phyloP scores from a whole-genome alignment of 2,329 filamentous ascomycete genomes.

The Teratosphaeria epicoccoides region DNA sequence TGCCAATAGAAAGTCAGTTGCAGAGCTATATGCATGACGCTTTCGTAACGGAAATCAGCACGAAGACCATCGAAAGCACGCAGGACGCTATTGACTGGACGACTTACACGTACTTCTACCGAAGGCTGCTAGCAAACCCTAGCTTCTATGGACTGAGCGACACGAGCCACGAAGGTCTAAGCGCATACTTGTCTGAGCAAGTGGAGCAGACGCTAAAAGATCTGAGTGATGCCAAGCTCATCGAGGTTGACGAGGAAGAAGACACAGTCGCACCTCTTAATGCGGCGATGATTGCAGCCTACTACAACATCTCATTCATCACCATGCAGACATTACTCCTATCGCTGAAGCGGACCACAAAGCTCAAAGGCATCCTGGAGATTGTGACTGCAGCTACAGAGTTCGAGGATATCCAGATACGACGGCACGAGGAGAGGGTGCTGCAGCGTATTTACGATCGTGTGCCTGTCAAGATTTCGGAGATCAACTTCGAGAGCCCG shows the following conservation, averaged over 20 bases:
- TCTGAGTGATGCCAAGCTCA: constrained; percentile 82
- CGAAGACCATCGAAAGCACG: constrained; percentile 86
- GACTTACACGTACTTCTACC: constrained; percentile 97
- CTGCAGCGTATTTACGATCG: constrained; percentile 89
- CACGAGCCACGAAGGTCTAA: constrained; percentile 85
- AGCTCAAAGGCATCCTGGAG: constrained; percentile 92
- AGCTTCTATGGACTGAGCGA: constrained; percentile 90
- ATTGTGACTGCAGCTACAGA: constrained; percentile 95
- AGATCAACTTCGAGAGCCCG: constrained; percentile 78
- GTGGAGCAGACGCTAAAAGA: constrained; percentile 90
- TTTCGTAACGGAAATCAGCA: constrained; percentile 94
- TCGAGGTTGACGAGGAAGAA: constrained; percentile 82
- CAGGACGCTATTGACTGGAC: constrained; percentile 98
- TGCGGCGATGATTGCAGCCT: constrained; percentile 93
- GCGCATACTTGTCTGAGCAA: constrained; percentile 83
- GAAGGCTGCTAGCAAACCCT: constrained; percentile 84
- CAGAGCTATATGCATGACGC: constrained; percentile 88
- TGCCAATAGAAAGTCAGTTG: constrained; percentile 90
- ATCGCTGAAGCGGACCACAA: constrained; percentile 77
- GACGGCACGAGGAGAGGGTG: constrained; percentile 80
- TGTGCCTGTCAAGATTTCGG: constrained; percentile 87
- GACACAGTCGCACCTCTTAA: constrained; percentile 83
- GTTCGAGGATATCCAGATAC: constrained; percentile 89
- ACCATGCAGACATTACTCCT: constrained; percentile 98
- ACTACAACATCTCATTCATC: constrained; percentile 98